Evolutionary conservation across 2,329 filamentous ascomycete genomes (phyloP).

Genomic region (Phialocephala subalpina): DNA sequence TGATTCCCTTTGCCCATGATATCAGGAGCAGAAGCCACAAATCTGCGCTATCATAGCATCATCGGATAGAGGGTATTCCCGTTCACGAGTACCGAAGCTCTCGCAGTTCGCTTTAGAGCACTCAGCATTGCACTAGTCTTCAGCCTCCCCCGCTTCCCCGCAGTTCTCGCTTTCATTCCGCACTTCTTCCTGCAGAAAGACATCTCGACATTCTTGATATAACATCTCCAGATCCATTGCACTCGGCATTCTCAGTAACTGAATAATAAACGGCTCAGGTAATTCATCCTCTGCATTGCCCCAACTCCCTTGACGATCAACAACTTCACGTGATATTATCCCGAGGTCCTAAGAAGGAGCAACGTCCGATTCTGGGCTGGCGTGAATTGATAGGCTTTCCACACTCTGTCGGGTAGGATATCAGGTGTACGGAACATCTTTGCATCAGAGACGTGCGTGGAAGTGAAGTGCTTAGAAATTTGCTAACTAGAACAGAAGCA

Average conservation of each 20-base stretch:
- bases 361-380: background rate
- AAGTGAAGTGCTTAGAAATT: background rate
- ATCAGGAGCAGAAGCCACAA: background rate
- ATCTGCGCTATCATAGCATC: background rate
- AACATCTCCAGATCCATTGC: background rate
- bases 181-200: background rate
- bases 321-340: background rate
- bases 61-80: background rate
- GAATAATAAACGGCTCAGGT: background rate
- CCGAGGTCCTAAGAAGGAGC: slow-evolving; percentile 1
- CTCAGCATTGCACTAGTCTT: background rate
- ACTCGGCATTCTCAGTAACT: no score
- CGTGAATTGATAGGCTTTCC: background rate
- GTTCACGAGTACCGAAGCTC: background rate
- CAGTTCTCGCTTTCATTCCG: slow-evolving; percentile 1
- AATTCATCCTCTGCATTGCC: no score
- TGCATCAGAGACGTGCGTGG: background rate
- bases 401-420: background rate
- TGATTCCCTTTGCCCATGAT: background rate
- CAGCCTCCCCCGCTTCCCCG: background rate
- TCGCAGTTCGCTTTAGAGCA: background rate
- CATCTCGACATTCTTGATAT: background rate
- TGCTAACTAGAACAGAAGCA: background rate
- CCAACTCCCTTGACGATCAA: background rate
- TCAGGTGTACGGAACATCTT: background rate